A percentile compares a stretch with the other conserved stretches of the same genome.
Conservation (phyloP, 2,329 filamentous ascomycete species). For the Trichoderma sp. region DNA sequence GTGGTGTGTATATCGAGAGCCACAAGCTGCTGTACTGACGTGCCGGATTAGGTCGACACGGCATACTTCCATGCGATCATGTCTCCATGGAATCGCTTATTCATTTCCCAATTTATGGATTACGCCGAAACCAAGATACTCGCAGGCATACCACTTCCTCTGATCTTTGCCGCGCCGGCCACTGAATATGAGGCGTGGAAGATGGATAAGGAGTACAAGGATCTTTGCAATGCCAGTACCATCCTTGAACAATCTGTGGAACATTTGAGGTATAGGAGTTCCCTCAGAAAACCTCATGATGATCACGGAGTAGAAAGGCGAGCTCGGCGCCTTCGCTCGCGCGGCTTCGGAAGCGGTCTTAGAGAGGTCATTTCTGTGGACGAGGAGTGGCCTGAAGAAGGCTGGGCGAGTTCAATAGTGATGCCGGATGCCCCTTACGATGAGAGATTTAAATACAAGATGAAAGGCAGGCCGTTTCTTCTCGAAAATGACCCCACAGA, state of each 20-base stretch:
- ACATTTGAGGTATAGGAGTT: not conserved
- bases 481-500: not conserved
- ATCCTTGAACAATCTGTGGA: not conserved
- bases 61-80: not conserved
- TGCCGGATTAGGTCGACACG: not conserved
- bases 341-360: conserved; percentile 8
- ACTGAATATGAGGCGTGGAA: not conserved
- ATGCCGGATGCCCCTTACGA: not conserved
- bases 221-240: not conserved
- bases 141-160: no score
- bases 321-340: not conserved
- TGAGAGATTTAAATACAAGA: not conserved
- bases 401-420: not conserved
- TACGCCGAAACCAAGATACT: not conserved
- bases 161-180: not conserved
- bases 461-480: not conserved
- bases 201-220: conserved; percentile 6
- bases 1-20: not conserved
- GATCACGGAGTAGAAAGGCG: not conserved
- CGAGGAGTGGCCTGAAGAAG: conserved; percentile 5
- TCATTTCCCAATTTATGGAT: not conserved
- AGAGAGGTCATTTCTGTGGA: conserved; percentile 15
- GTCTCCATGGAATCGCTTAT: not conserved
- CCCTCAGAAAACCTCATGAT: fast-evolving
- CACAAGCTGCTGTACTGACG: not conserved